phyloP scores from a whole-genome alignment of 2,329 filamentous ascomycete genomes.

The Emergomyces orientalis region DNA sequence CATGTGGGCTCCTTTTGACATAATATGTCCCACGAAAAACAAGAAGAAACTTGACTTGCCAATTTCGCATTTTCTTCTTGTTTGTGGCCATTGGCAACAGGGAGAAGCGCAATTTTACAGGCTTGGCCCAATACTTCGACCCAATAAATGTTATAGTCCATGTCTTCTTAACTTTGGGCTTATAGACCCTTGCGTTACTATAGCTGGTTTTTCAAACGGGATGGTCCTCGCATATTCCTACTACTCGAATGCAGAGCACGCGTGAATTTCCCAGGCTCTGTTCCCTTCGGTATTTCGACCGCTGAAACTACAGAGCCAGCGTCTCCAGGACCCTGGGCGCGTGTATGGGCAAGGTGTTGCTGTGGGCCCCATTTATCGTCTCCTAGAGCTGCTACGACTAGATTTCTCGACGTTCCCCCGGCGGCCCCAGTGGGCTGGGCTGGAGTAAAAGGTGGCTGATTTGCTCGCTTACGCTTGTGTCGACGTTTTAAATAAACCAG shows the following conservation, averaged over 20 bases:
- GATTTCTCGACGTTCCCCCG: neutral
- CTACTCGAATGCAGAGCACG: neutral
- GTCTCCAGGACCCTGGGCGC: neutral
- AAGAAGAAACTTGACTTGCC: neutral
- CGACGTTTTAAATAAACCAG: slow-evolving; percentile 64
- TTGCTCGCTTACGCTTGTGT: slow-evolving; percentile 52
- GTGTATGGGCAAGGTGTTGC: slow-evolving; percentile 2
- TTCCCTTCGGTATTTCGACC: neutral
- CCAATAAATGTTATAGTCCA: neutral
- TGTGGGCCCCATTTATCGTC: slow-evolving; percentile 6
- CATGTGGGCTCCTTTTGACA: neutral
- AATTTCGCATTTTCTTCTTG: neutral
- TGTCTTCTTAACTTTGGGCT: neutral
- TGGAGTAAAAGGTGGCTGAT: neutral
- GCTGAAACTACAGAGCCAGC: neutral
- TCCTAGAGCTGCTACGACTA: neutral
- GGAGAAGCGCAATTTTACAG: neutral
- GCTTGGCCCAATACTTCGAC: too few relatives aligned
- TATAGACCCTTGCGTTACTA: neutral
- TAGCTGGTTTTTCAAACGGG: neutral
- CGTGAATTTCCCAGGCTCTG: neutral
- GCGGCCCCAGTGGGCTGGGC: neutral
- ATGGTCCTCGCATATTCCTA: neutral
- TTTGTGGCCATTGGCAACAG: neutral
- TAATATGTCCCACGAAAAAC: neutral